Base-by-base conservation (phyloP, 1,284 basidiomycete species). In the Austropuccinia psidii region DNA sequence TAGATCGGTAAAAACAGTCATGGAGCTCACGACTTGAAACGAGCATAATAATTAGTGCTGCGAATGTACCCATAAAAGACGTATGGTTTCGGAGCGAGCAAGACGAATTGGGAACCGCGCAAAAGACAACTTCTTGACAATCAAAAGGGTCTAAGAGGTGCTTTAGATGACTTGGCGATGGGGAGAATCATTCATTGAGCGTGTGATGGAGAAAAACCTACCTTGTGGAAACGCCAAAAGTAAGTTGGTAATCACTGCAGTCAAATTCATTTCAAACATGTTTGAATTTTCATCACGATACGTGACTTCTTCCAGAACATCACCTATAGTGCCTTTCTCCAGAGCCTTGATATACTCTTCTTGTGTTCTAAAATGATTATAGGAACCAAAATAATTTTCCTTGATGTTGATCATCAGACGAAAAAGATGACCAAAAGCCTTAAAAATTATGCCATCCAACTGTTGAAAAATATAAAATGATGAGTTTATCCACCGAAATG, bases 361-460 rank as follows among this genome's bases (percentile, higher is more conserved):
- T 24, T 55, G 72, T 8, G 58, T 74, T 7, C 88, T 88, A 78
- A 93, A 96, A 77, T 93, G 90, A 0, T 92, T 95, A 80, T 93
- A 96, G 4, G 86, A 85, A 21, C 93, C 93, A 73, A 95, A 87
- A 80, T 96, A 96, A 80, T 96, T 95, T 77, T 94, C 91, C 69
- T 89, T 87, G 66, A 95, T 79, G 57, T 89, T 87, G 87, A 97
- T 89, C 77, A 93, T 84, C 78, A 91, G 87, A 39, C 93, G 87
- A 72, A 93, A 85, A 0, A 87, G 87, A 91, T 92, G 95, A 21
- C 92, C 93, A 60, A 92, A 83, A 0, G 85, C 83, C 78, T 89
- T 90, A 81, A 88, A 89, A 4, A 85, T 83, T 27, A 89, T 81
- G 37, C 87, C 83, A 37, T 80, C 77, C 13, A 81, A 80, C 78